Percentiles rank a stretch among this genome's conserved stretches.
phyloP scores from a whole-genome alignment of 1,284 basidiomycete species.

The Phellopilus nigrolimitatus region DNA sequence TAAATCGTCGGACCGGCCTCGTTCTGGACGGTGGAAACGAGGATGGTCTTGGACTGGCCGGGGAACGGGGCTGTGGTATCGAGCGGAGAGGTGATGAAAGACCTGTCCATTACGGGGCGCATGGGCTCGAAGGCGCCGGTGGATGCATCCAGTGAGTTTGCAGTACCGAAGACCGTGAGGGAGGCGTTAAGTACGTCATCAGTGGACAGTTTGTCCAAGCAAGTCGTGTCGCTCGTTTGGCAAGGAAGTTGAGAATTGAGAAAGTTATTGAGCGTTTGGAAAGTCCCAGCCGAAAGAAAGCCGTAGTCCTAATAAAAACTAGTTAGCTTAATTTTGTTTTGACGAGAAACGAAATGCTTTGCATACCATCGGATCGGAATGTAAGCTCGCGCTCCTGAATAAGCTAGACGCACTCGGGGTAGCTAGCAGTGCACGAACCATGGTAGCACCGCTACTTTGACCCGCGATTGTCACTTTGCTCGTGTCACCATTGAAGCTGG shows the following conservation, averaged over 20 bases:
- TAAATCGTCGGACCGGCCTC: conserved; percentile 66
- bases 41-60: conserved; percentile 53
- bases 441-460: conserved; percentile 80
- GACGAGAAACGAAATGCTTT: not conserved
- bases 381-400: conserved; percentile 72
- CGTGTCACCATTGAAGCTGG: conserved; percentile 64
- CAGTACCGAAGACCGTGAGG: conserved; percentile 37
- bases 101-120: conserved; percentile 54
- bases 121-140: conserved; percentile 56
- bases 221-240: conserved; percentile 40
- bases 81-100: conserved; percentile 52
- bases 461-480: conserved; percentile 78
- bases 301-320: conserved; percentile 57
- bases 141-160: conserved; percentile 42
- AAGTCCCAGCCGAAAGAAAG: conserved; percentile 54
- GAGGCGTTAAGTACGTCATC: conserved; percentile 49
- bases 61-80: conserved; percentile 55
- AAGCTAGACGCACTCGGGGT: conserved; percentile 58
- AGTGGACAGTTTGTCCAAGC: conserved; percentile 48
- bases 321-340: not conserved
- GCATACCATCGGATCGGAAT: conserved; percentile 35
- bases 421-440: conserved; percentile 74
- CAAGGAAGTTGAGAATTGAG: conserved; percentile 53
- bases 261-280: conserved; percentile 46
- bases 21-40: conserved; percentile 65